Evolutionary conservation across 371 early-diverging fungal species (phyloP).

Genomic region (Lichtheimia corymbifera): DNA sequence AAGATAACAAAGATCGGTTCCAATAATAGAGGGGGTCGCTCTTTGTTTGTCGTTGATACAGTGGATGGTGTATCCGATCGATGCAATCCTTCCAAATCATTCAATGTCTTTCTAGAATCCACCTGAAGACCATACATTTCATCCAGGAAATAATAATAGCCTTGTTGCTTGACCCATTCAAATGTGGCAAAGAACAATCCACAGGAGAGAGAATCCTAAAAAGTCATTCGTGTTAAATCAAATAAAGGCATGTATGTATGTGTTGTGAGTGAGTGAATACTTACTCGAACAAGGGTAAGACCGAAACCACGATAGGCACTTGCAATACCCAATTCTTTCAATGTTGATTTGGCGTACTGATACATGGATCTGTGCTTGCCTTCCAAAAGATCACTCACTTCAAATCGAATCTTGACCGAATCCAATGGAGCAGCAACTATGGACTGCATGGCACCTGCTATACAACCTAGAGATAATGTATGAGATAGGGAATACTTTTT

Average conservation of each 20-base stretch:
- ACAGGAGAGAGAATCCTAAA: constrained; percentile 73
- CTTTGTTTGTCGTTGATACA: constrained; percentile 12
- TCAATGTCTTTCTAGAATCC: constrained; percentile 35
- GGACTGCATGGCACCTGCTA: constrained; percentile 77
- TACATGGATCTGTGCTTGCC: constrained; percentile 76
- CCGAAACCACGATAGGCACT: constrained; percentile 75
- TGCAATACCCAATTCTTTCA: constrained; percentile 61
- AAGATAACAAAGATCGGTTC: constrained; percentile 71
- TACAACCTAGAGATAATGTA: constrained; percentile 42
- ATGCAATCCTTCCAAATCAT: constrained; percentile 33
- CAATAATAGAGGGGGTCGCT: constrained; percentile 55
- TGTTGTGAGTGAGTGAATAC: background rate
- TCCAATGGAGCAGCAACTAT: constrained; percentile 77
- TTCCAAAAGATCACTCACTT: constrained; percentile 72
- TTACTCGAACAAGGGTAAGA: constrained; percentile 65
- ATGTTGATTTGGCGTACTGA: constrained; percentile 62
- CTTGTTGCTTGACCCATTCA: constrained; percentile 74
- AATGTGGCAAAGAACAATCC: constrained; percentile 80
- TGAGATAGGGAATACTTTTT: background rate
- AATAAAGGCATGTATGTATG: background rate
- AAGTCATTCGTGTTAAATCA: background rate
- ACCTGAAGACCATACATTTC: constrained; percentile 59
- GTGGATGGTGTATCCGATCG: constrained; percentile 19
- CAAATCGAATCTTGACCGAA: constrained; percentile 73
- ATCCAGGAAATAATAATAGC: constrained; percentile 61